phyloP scores from a whole-genome alignment of 768 basidiomycete species.

The Lactifluus rugatus region DNA sequence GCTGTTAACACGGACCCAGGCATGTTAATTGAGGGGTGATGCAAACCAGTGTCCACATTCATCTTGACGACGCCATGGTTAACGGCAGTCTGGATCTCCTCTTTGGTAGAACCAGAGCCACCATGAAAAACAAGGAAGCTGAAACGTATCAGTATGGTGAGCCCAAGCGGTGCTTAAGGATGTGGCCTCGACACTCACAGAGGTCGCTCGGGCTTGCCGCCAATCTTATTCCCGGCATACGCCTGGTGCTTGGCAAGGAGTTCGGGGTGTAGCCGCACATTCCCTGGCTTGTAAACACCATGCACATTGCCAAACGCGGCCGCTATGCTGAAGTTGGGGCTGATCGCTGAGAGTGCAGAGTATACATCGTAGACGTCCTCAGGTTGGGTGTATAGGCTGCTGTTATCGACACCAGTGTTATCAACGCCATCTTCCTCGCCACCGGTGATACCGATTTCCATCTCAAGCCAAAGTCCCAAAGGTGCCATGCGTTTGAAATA shows the following conservation, averaged over 20 bases:
- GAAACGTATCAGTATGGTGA: background rate
- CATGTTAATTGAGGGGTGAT: background rate
- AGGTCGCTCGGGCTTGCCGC: slow-evolving; percentile 58
- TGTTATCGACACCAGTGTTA: slow-evolving; percentile 92
- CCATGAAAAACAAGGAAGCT: slow-evolving; percentile 99
- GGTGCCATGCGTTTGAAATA: slow-evolving; percentile 96
- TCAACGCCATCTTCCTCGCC: slow-evolving; percentile 99
- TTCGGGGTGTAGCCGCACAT: slow-evolving; percentile 87
- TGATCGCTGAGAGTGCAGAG: slow-evolving; percentile 69
- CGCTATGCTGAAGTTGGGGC: slow-evolving; percentile 94
- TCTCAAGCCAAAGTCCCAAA: slow-evolving; percentile 94
- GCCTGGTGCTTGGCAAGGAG: slow-evolving; percentile 87
- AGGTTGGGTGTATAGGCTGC: slow-evolving; percentile 92
- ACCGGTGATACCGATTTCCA: slow-evolving; percentile 99
- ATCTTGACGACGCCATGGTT: slow-evolving; percentile 94
- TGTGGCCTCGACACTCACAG: slow-evolving; percentile 44
- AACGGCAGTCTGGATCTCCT: slow-evolving; percentile 91
- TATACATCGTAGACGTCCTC: slow-evolving; percentile 92
- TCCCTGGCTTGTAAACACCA: slow-evolving; percentile 98
- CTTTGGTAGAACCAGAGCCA: slow-evolving; percentile 93
- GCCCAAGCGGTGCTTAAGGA: background rate
- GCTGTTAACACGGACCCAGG: slow-evolving; percentile 5
- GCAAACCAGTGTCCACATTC: slow-evolving; percentile 85
- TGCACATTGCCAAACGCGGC: slow-evolving; percentile 99
- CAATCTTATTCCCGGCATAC: slow-evolving; percentile 59